These are phyloP conservation scores for Plantago ovata DNA, from an alignment of 257 asterid species.

Conservation along the genomic window DNA sequence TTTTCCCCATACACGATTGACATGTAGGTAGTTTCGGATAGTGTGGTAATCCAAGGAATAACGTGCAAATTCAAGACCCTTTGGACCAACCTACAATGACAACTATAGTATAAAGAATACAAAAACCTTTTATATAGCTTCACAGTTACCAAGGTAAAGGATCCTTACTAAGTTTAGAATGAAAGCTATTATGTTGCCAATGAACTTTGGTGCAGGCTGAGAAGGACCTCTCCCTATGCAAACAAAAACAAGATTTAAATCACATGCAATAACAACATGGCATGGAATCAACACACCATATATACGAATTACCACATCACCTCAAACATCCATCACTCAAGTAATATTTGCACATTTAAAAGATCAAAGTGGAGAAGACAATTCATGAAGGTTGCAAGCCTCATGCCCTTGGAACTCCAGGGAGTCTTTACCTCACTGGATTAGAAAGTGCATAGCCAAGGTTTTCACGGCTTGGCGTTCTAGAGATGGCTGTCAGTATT, in stretches of 20 bases:
- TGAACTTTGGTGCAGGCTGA: slow-evolving; percentile 75
- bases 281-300: background rate
- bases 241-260: slow-evolving; percentile 14
- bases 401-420: no score
- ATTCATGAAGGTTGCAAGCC: no score
- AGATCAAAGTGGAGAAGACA: no score
- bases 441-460: no score
- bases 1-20: slow-evolving; percentile 87
- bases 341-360: no score
- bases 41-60: slow-evolving; percentile 96
- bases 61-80: slow-evolving; percentile 96
- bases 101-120: slow-evolving; percentile 20
- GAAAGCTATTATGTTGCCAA: slow-evolving; percentile 82
- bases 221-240: slow-evolving; percentile 81
- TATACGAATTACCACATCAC: background rate
- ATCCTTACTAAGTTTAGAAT: slow-evolving; percentile 67
- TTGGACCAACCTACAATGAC: slow-evolving; percentile 71
- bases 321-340: background rate
- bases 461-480: no score
- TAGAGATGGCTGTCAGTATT: no score
- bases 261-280: slow-evolving; percentile 12
- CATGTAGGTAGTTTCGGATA: slow-evolving; percentile 80
- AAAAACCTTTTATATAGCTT: slow-evolving; percentile 7
- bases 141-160: slow-evolving; percentile 11
- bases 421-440: no score